A percentile compares a stretch with the other conserved stretches of the same genome.
Evolutionary conservation across 2,329 filamentous ascomycete species (phyloP).

Genomic region (Microascus cirrosus): DNA sequence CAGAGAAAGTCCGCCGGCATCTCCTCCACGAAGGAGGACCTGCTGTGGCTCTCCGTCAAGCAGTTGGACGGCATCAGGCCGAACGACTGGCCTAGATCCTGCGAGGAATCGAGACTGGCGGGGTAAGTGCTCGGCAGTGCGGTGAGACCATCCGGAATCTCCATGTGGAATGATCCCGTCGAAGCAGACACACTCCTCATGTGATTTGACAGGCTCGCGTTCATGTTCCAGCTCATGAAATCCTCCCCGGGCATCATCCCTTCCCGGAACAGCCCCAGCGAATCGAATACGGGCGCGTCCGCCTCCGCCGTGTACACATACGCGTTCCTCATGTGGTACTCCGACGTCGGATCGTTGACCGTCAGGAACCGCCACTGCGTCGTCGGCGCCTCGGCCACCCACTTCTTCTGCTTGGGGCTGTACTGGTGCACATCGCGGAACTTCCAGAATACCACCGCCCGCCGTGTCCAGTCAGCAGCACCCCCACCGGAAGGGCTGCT

Average conservation of each 20-base stretch:
- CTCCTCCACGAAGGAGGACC: slow-evolving; percentile 19
- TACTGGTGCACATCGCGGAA: slow-evolving; percentile 42
- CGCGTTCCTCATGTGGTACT: slow-evolving; percentile 41
- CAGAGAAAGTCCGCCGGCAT: slow-evolving; percentile 21
- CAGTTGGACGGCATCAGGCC: slow-evolving; percentile 18
- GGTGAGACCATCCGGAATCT: slow-evolving; percentile 25
- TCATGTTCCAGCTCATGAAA: neutral
- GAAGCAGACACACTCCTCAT: neutral
- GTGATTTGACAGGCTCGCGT: neutral
- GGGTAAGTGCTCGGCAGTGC: slow-evolving; percentile 41
- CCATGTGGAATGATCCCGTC: neutral
- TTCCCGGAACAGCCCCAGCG: neutral
- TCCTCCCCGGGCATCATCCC: neutral
- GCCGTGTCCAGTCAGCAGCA: slow-evolving; percentile 39
- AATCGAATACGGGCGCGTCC: neutral
- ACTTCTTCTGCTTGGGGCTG: slow-evolving; percentile 4
- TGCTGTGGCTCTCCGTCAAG: slow-evolving; percentile 13
- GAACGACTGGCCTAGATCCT: slow-evolving; percentile 17
- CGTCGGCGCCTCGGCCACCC: slow-evolving; percentile 8
- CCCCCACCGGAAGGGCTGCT: slow-evolving; percentile 27
- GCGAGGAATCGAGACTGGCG: slow-evolving; percentile 30
- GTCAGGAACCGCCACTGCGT: slow-evolving; percentile 47
- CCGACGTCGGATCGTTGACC: slow-evolving; percentile 47
- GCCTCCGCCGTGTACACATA: slow-evolving; percentile 8
- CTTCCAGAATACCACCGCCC: slow-evolving; percentile 51